Evolutionary conservation across 257 asterid genomes (phyloP), one percentile per base, ranked within the genome.

Genomic region (Apocynum venetum): DNA sequence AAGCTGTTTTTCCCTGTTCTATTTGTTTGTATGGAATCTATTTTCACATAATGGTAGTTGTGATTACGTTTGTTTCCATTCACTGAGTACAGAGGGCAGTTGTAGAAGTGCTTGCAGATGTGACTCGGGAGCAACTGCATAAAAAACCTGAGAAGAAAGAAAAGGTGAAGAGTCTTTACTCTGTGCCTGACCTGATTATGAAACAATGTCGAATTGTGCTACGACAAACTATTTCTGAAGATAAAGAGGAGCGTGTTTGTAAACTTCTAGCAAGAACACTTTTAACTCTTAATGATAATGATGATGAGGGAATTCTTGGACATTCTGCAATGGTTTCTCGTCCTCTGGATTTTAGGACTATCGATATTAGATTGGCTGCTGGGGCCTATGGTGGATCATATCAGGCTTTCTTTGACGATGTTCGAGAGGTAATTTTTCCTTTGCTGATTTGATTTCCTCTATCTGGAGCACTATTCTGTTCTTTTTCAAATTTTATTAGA

Each of bases 261-360:
- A 93, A 96, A 87, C 94, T 96, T 47, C 81, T 89, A 88, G 96
- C 93, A 35, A 91, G 92, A 85, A 85, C 91, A 79, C 72, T 78
- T 76, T 82, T 91, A 87, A 89, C 80, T 55, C 89, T 94, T 60
- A 91, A 86, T 82, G 98, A 91, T 71, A 86, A 84, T 76, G 98
- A 93, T 53, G 94, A 91, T 44, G 92, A 91, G 77, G 98, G 97
- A 51, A 82, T 92, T 85, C 92, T 96, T 79, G 99, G 99, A 25
- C 87, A 83, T 86, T 97, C 98, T 49, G 91, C 93, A 74, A 88
- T 92, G 96, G 97, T 96, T 44, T 89, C 99, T 83, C 95, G 98
- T 19, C 97, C 99, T 68, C 77, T 91, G 72, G 97, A 93, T 85
- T 96, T 96, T 77, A 91, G 99, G 86, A 90, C 93, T 44, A 91